Conservation (phyloP, 768 basidiomycete species). For the Macrolepiota dolichaula region DNA sequence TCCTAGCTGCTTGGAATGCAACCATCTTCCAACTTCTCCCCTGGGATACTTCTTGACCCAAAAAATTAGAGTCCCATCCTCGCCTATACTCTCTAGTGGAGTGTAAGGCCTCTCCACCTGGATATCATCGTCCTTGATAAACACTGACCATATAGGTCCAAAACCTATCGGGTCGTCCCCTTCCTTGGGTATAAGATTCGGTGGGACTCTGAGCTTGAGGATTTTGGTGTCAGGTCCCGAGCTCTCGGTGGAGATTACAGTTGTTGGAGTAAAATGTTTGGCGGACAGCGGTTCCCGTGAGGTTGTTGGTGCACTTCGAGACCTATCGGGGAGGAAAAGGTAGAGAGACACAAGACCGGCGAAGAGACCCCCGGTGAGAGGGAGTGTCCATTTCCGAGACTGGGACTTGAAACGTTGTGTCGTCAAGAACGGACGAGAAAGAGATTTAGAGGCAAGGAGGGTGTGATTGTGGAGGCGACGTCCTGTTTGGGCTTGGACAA, state of each 20-base stretch:
- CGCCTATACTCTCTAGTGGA: slow-evolving; percentile 68
- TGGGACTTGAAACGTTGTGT: not conserved
- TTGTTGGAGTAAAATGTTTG: slow-evolving; percentile 57
- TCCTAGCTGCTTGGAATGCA: slow-evolving; percentile 65
- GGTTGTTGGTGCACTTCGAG: slow-evolving; percentile 41
- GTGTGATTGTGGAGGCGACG: not conserved
- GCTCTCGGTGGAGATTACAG: slow-evolving; percentile 48
- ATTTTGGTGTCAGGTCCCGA: slow-evolving; percentile 61
- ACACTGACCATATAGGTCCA: slow-evolving; percentile 69
- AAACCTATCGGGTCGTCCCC: slow-evolving; percentile 19
- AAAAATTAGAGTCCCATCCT: slow-evolving; percentile 62
- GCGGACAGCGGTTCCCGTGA: slow-evolving; percentile 37
- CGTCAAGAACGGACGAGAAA: not conserved
- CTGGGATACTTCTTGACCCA: slow-evolving; percentile 80
- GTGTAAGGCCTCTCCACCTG: slow-evolving; percentile 88
- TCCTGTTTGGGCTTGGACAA: not conserved
- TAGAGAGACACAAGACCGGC: slow-evolving; percentile 40
- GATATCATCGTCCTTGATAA: slow-evolving; percentile 83
- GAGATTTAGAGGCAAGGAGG: not conserved
- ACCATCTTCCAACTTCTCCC: slow-evolving; percentile 83
- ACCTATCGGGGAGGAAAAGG: slow-evolving; percentile 48
- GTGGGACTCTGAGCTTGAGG: slow-evolving; percentile 57
- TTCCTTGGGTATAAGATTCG: slow-evolving; percentile 30
- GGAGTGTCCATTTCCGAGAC: slow-evolving; percentile 7
- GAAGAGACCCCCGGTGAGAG: slow-evolving; percentile 35